These are phyloP conservation scores for Nepenthes alata DNA, from an alignment of 179 eudicot genomes.

Conservation along the genomic window DNA sequence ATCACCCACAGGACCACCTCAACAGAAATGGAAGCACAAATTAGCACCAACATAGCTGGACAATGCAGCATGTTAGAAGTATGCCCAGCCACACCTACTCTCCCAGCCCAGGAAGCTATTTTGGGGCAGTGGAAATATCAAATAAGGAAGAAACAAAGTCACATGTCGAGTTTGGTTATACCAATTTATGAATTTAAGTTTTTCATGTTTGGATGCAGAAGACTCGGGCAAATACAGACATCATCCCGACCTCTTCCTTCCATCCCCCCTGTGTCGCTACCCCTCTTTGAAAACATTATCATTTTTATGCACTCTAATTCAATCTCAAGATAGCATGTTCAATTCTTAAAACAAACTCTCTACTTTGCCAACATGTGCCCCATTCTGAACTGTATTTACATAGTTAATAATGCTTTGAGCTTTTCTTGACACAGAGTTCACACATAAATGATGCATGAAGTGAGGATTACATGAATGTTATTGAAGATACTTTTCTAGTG, in stretches of 20 bases:
- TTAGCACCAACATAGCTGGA: neutral
- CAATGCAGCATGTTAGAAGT: no score
- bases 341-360: no score
- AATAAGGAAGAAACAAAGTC: neutral
- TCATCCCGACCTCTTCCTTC: neutral
- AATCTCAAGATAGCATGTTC: no score
- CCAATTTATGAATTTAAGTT: neutral
- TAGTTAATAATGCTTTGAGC: no score
- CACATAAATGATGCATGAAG: no score
- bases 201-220: neutral
- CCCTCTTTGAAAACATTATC: neutral
- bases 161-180: no score
- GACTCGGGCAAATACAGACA: neutral
- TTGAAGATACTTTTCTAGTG: no score
- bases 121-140: neutral
- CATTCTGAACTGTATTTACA: no score
- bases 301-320: neutral
- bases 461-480: no score
- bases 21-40: slow-evolving; percentile 7
- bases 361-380: no score
- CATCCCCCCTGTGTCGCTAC: neutral
- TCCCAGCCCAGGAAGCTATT: neutral
- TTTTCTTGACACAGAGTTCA: no score
- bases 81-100: no score
- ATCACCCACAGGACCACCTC: slow-evolving; percentile 1